Evolutionary conservation across 257 asterid genomes (phyloP).

Genomic region (Solanum appendiculatum): DNA sequence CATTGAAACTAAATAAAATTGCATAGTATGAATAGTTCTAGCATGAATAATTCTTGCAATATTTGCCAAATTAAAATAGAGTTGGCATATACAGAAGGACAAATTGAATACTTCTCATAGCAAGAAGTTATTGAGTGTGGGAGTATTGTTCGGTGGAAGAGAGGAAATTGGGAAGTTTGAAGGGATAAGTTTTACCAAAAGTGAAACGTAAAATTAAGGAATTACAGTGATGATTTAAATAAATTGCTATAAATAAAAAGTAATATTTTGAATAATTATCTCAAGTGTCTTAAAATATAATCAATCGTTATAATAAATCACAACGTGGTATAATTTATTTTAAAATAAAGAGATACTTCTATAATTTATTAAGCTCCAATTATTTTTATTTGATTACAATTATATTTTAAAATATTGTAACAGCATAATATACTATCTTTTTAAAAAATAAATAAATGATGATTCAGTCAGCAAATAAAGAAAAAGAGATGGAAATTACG

Average conservation of each 20-base stretch:
- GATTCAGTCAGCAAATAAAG: neutral
- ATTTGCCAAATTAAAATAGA: neutral
- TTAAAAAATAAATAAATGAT: neutral
- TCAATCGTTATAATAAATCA: neutral
- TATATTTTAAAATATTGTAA: neutral
- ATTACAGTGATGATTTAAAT: neutral
- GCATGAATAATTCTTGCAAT: neutral
- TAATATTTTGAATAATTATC: neutral
- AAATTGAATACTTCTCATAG: neutral
- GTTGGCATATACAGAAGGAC: neutral
- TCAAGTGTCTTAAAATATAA: neutral
- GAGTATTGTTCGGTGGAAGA: neutral
- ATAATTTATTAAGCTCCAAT: neutral
- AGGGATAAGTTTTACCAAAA: neutral
- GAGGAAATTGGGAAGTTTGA: neutral
- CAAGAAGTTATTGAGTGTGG: neutral
- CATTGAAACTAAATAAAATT: neutral
- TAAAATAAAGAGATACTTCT: neutral
- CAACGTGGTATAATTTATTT: neutral
- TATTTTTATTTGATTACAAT: neutral
- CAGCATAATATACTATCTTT: neutral
- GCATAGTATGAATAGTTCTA: no score
- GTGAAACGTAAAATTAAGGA: neutral
- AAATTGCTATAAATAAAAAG: neutral
- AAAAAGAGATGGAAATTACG: neutral